phyloP scores from a whole-genome alignment of 768 basidiomycete genomes.

The Xerocomus spinulosus region DNA sequence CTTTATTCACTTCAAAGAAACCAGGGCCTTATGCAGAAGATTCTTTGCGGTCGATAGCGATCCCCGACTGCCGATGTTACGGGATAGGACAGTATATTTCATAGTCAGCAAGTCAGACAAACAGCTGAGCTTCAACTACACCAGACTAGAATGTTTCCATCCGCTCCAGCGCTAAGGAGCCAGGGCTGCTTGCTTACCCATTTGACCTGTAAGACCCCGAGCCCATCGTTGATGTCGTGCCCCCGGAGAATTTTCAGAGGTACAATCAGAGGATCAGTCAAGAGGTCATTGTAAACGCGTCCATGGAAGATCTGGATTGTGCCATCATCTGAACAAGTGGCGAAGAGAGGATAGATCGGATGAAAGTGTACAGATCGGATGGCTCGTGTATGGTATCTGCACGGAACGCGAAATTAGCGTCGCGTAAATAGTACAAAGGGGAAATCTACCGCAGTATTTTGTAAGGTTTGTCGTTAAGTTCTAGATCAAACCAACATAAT shows the following conservation, averaged over 20 bases:
- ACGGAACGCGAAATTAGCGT: conserved; percentile 5
- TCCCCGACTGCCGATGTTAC: too few relatives aligned
- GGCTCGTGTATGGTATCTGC: conserved; percentile 88
- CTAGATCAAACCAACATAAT: conserved; percentile 98
- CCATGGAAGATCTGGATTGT: conserved; percentile 96
- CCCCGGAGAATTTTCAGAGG: conserved; percentile 94
- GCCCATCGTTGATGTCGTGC: conserved; percentile 78
- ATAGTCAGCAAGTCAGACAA: conserved; percentile 28
- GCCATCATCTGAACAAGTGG: conserved; percentile 95
- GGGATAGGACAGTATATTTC: conserved; percentile 20
- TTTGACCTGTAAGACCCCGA: conserved; percentile 86
- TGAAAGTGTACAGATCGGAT: conserved; percentile 93
- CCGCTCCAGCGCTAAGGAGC: conserved; percentile 90
- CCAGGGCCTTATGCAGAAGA: conserved; percentile 17
- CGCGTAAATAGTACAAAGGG: background rate
- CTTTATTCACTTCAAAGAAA: conserved; percentile 24
- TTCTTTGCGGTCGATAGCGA: conserved; percentile 7
- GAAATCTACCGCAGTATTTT: conserved; percentile 76
- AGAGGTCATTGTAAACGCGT: conserved; percentile 89
- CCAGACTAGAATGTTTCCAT: conserved; percentile 87
- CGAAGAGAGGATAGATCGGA: conserved; percentile 91
- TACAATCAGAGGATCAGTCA: conserved; percentile 97
- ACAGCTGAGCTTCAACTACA: conserved; percentile 51
- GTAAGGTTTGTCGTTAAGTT: conserved; percentile 94
- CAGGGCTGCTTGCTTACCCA: conserved; percentile 92